Conservation (phyloP, 2,329 filamentous ascomycete genomes). For the Diplodia mutila region DNA sequence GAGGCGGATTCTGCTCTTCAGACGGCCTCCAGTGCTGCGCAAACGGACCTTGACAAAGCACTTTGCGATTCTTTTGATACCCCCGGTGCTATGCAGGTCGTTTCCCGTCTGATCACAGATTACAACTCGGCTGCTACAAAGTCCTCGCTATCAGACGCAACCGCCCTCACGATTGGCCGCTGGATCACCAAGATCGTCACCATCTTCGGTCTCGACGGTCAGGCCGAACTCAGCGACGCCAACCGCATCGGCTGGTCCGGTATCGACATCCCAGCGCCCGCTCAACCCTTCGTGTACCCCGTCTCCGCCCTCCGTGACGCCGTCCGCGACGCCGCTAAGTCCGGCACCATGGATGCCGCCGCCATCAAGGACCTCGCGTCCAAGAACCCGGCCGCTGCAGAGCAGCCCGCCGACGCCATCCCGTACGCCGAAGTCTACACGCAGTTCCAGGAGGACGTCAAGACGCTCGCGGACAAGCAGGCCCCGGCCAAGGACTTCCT, state of each 20-base stretch:
- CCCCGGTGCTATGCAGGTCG: constrained; percentile 73
- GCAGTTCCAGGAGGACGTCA: constrained; percentile 65
- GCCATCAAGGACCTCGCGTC: constrained; percentile 42
- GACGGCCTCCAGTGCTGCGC: constrained; percentile 56
- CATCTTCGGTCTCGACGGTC: constrained; percentile 78
- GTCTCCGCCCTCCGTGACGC: constrained; percentile 61
- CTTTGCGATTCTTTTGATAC: constrained; percentile 89
- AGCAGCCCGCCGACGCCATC: constrained; percentile 38
- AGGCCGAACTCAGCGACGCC: constrained; percentile 47
- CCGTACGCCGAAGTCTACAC: constrained; percentile 55
- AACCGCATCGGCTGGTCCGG: constrained; percentile 66
- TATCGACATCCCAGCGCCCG: constrained; percentile 62
- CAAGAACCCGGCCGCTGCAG: constrained; percentile 27
- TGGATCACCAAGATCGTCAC: constrained; percentile 85
- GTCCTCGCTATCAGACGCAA: constrained; percentile 50
- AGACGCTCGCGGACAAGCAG: constrained; percentile 53
- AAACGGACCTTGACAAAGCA: constrained; percentile 64
- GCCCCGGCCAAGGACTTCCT: constrained; percentile 73
- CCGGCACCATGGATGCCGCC: constrained; percentile 46
- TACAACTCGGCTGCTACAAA: constrained; percentile 62
- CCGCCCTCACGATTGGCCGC: constrained; percentile 62
- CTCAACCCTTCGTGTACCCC: constrained; percentile 65
- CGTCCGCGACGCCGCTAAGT: constrained; percentile 60
- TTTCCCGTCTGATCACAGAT: constrained; percentile 76
- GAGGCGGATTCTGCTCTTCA: constrained; percentile 50